phyloP scores from a whole-genome alignment of 106 monocot species.

The Dendrobium officinale region DNA sequence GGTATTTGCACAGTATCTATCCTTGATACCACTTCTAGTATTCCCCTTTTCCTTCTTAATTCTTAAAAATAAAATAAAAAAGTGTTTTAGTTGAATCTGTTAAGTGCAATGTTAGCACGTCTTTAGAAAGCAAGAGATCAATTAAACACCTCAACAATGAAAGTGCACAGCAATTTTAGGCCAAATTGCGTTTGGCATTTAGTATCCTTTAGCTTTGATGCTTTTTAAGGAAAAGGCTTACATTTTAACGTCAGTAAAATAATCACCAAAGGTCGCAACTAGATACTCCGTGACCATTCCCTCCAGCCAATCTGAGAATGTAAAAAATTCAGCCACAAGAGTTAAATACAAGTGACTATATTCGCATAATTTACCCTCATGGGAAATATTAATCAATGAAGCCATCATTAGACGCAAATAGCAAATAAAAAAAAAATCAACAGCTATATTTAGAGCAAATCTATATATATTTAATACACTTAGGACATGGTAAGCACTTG shows the following conservation, averaged over 20 bases:
- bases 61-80: neutral
- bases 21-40: too few relatives aligned
- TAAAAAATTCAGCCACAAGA: neutral
- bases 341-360: neutral
- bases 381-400: neutral
- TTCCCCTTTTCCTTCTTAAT: too few relatives aligned
- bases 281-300: slow-evolving; percentile 74
- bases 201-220: neutral
- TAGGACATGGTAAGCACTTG: too few relatives aligned
- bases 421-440: neutral
- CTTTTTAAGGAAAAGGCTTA: slow-evolving; percentile 28
- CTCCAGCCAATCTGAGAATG: slow-evolving; percentile 57
- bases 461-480: too few relatives aligned
- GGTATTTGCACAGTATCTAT: too few relatives aligned
- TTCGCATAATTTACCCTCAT: neutral
- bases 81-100: neutral
- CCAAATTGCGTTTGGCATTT: neutral
- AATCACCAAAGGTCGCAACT: slow-evolving; percentile 78
- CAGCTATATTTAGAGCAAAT: neutral
- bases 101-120: neutral
- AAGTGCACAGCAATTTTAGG: neutral
- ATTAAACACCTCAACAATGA: slow-evolving; percentile 3
- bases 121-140: neutral
- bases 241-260: slow-evolving; percentile 94
- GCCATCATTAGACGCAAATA: neutral